phyloP scores from a whole-genome alignment of 169 alveolate species.

The Cryptosporidium meleagridis region DNA sequence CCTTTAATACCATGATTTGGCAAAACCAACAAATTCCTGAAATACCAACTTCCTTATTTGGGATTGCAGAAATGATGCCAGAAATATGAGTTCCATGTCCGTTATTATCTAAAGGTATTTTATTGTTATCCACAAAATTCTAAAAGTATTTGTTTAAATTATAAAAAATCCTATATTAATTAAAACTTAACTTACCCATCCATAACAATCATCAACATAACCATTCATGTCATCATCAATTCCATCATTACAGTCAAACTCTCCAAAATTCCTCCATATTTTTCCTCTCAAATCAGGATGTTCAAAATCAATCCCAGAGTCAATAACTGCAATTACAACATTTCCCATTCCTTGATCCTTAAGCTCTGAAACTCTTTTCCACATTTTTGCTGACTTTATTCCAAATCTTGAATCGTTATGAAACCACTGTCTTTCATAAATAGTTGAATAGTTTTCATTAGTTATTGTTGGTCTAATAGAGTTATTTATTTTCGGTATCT shows the following conservation, averaged over 20 bases:
- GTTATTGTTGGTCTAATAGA: background rate
- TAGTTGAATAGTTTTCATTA: constrained; percentile 8
- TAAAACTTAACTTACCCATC: constrained; percentile 77
- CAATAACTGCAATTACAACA: constrained; percentile 79
- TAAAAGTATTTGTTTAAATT: background rate
- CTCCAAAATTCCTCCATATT: constrained; percentile 81
- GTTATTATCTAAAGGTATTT: constrained; percentile 83
- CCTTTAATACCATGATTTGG: constrained; percentile 79
- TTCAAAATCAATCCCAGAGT: constrained; percentile 81
- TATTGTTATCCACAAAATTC: constrained; percentile 79
- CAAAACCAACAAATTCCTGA: constrained; percentile 84
- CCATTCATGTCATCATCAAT: constrained; percentile 82
- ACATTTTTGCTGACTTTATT: constrained; percentile 54
- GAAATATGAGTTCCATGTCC: constrained; percentile 84
- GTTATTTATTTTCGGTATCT: constrained; percentile 1
- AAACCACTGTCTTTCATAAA: constrained; percentile 63
- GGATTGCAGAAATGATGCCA: constrained; percentile 83
- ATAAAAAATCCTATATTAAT: background rate
- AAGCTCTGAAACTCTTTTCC: constrained; percentile 60
- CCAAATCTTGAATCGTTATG: constrained; percentile 60
- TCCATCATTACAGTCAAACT: constrained; percentile 77
- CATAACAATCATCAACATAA: constrained; percentile 81
- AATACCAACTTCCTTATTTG: constrained; percentile 80
- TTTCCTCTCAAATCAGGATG: constrained; percentile 81
- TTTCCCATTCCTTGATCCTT: constrained; percentile 50